Base-by-base conservation (phyloP, 192 early-diverging fungal species). In the Backusella sp. region DNA sequence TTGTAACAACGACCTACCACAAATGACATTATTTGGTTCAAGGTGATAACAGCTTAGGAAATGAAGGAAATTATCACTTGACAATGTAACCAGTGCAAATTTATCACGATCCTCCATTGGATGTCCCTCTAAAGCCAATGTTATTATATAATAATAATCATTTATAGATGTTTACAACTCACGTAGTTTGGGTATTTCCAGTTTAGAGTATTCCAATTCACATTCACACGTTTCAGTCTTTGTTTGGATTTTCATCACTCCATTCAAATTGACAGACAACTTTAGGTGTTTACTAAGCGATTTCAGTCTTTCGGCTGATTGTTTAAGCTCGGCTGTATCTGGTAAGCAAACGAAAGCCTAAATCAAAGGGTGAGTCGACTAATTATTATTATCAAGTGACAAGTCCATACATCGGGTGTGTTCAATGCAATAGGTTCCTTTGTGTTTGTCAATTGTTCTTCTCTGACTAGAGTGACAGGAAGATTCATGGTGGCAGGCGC, bases 171-270 rank as follows among this genome's bases (percentile, higher is more conserved):
- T 11, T 8, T n/a, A n/a, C 34, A 3, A 12, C 68, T 36, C 11
- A 69, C 68, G 35, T 69, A 69, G n/a, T 21, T 34, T 69, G n/a
- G 68, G 68, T 39, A 19, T 69, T 36, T 69, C 68, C 35, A 69
- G 21, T 12, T 39, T 36, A 69, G 35, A 39, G 23, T 69, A 69
- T 11, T 36, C 34, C 23, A 41, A 39, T 41, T 69, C 68, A 69
- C 68, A 69, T 19, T 9, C 35, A 42, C 35, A 36, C 11, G 42
- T 4, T 15, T 69, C 68, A n/a, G 23, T 69, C 12, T 36, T 37
- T 3, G 39, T 41, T 23, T 36, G 23, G 6, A 69, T 36, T 19
- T 69, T 69, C 35, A 69, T 19, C 3, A 26, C 68, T 21, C 68
- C 68, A 12, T 23, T 41, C 35, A 69, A 17, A 15, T 69, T 69